Base-by-base conservation (phyloP, 345 rosid genomes). In the Murraya paniculata region DNA sequence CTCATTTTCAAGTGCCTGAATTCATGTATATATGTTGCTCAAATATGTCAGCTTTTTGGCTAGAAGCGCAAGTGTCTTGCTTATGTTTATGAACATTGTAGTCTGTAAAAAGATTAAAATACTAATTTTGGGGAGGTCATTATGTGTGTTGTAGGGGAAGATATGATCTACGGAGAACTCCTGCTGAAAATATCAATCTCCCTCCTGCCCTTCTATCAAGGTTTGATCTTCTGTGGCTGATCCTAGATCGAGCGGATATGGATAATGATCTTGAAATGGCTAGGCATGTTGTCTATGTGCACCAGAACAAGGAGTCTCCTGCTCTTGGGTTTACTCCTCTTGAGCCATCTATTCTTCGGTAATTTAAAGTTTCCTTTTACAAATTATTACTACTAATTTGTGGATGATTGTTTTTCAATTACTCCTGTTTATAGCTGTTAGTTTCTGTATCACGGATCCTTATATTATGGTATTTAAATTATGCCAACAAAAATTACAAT, bases 171-270 rank as follows among this genome's bases (percentile, higher is more conserved):
- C 86, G 97, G 56, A 92, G 98, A 87, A 96, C 97, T 64, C 99
- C 99, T 59, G 98, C 98, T 36, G 98, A 96, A 86, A 96, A 94
- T 85, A 92, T 96, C 64, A 96, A 94, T 82, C 92, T 96, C 68
- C 99, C 99, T 78, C 97, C 98, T 36, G 99, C 99, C 64, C 95
- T 96, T 71, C 90, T 96, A 38, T 96, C 97, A 72, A 88, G 98
- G 84, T 94, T 96, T 77, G 99, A 94, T 84, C 93, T 96, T 76
- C 85, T 94, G 71, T 94, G 98, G 99, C 76, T 96, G 91, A 96
- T 96, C 81, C 89, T 94, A 72, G 99, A 96, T 85, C 89, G 95
- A 80, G 98, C 98, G 69, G 99, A 96, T 65, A 92, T 94, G 99
- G 99, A 91, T 80, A 88, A 86, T 71, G 98, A 96, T 84, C 98